Conservation (phyloP, 768 basidiomycete genomes). For the Daedaleopsis nitida region DNA sequence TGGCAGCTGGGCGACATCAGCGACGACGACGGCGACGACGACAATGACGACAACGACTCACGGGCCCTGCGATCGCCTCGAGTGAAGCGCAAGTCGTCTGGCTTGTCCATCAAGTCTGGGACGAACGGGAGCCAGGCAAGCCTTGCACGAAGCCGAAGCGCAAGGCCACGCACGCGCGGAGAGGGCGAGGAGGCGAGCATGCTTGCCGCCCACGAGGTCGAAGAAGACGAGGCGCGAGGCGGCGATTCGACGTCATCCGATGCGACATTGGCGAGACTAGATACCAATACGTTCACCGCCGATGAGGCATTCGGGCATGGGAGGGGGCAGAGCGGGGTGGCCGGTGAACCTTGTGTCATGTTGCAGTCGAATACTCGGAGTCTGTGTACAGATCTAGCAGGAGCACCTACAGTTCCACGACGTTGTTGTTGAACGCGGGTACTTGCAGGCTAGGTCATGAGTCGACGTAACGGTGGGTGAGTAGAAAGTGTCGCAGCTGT, state of each 20-base stretch:
- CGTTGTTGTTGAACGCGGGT: too few relatives aligned
- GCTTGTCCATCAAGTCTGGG: constrained; percentile 7
- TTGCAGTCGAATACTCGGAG: background rate
- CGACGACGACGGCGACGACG: constrained; percentile 63
- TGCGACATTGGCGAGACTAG: constrained; percentile 34
- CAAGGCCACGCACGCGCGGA: constrained; percentile 4
- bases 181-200: constrained; percentile 29
- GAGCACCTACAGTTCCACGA: too few relatives aligned
- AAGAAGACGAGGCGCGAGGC: constrained; percentile 34
- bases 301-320: constrained; percentile 31
- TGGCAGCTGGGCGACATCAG: constrained; percentile 79
- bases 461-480: too few relatives aligned
- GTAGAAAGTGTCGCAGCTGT: too few relatives aligned
- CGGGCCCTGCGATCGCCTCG: constrained; percentile 25
- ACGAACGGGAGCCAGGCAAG: background rate
- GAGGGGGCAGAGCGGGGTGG: constrained; percentile 1
- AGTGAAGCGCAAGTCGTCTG: constrained; percentile 7
- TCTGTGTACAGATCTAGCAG: too few relatives aligned
- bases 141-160: constrained; percentile 8
- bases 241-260: constrained; percentile 40
- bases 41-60: constrained; percentile 32
- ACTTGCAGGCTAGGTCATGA: too few relatives aligned
- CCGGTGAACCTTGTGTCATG: background rate
- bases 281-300: constrained; percentile 13
- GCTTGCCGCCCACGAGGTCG: constrained; percentile 23